These are phyloP conservation scores for Blepharisma japonicum DNA, from an alignment of 73 alveolate species.

Conservation along the genomic window DNA sequence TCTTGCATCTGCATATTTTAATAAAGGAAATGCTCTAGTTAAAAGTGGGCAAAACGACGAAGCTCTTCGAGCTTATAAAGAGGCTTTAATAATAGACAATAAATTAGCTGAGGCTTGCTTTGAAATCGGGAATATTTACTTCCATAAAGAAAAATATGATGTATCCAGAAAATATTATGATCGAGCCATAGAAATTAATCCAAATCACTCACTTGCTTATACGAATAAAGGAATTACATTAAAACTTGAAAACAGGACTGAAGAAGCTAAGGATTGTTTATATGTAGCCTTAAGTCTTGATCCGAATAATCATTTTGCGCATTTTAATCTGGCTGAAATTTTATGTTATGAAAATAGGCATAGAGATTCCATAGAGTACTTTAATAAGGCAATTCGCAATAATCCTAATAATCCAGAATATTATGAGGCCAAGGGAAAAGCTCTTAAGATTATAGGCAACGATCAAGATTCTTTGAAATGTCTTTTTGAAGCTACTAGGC, in stretches of 20 bases:
- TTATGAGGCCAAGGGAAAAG: too few species aligned
- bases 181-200: constrained; percentile 41
- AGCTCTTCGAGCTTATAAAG: constrained; percentile 40
- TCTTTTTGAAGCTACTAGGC: too few species aligned
- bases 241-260: background rate
- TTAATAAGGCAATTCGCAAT: background rate
- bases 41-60: constrained; percentile 37
- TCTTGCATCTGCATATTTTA: constrained; percentile 38
- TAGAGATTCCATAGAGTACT: background rate
- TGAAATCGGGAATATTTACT: constrained; percentile 36
- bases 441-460: too few species aligned
- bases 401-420: background rate
- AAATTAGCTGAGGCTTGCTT: constrained; percentile 32
- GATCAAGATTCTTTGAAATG: too few species aligned
- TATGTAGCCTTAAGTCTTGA: background rate
- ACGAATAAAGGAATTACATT: constrained; percentile 31
- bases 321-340: background rate
- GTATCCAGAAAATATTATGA: constrained; percentile 40
- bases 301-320: background rate
- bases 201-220: constrained; percentile 37
- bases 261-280: background rate
- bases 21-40: constrained; percentile 45
- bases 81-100: constrained; percentile 29
- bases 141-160: constrained; percentile 34
- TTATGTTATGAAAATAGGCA: background rate